These are phyloP conservation scores for Nannochloropsis oceanica DNA, from an alignment of 108 stramenopile species.

Conservation along the genomic window DNA sequence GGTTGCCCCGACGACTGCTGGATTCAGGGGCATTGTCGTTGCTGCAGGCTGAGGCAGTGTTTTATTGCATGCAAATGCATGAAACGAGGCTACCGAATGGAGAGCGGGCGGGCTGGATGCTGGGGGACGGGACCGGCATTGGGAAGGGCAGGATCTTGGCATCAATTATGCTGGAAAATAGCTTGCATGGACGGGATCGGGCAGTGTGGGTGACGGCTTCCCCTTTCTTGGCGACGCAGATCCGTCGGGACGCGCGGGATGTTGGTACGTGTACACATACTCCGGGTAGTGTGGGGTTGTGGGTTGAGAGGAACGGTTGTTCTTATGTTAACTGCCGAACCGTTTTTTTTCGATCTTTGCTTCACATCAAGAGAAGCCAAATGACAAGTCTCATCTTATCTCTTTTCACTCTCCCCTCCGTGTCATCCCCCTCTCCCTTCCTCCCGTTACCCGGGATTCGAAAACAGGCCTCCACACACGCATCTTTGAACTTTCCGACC, in stretches of 20 bases:
- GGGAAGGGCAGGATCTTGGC: constrained; percentile 49
- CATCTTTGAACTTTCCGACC: neutral
- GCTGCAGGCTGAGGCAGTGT: neutral
- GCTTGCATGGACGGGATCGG: constrained; percentile 8
- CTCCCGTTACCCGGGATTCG: neutral
- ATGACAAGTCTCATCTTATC: neutral
- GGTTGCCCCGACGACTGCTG: neutral
- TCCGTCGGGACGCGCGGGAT: neutral
- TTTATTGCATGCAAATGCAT: neutral
- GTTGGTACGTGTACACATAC: neutral
- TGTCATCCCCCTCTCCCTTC: neutral
- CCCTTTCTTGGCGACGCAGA: neutral
- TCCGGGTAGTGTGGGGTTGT: neutral
- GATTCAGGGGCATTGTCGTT: neutral
- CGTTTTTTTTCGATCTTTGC: too few species aligned
- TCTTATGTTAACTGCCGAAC: too few species aligned
- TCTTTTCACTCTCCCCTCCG: neutral
- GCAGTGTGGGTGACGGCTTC: constrained; percentile 11
- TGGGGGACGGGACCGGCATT: constrained; percentile 70
- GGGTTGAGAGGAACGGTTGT: neutral
- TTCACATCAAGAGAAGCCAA: too few species aligned
- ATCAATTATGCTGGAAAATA: constrained; percentile 23
- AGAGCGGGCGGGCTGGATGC: constrained; percentile 52
- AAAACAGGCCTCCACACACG: neutral
- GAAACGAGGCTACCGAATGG: neutral